phyloP scores from a whole-genome alignment of 202 grass and related monocot genomes.

The Brachypodium distachyon region DNA sequence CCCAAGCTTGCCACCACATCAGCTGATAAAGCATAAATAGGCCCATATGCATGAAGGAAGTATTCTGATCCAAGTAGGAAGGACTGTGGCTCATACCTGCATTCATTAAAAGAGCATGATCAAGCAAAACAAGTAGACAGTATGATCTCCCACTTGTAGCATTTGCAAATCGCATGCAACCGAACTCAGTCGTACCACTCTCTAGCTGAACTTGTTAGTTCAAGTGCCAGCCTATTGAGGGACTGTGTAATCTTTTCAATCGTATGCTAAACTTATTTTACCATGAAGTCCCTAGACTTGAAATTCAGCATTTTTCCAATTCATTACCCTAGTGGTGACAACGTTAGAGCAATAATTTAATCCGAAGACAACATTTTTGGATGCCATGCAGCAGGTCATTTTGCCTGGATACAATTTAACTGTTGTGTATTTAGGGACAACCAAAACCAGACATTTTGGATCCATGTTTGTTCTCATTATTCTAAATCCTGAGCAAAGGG shows the following conservation, averaged over 20 bases:
- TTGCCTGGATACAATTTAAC: neutral
- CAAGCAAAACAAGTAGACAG: constrained; percentile 1
- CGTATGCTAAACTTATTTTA: too few species aligned
- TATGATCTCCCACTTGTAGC: neutral
- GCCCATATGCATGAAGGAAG: constrained; percentile 98
- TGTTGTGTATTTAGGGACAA: neutral
- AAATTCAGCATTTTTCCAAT: neutral
- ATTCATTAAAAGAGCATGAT: neutral
- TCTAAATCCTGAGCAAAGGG: neutral
- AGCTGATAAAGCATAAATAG: constrained; percentile 97
- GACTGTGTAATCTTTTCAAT: too few species aligned
- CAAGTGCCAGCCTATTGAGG: too few species aligned
- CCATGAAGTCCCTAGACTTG: neutral
- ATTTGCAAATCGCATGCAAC: neutral
- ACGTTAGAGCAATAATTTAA: neutral
- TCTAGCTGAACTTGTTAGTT: neutral
- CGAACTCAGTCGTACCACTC: neutral
- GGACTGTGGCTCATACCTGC: constrained; percentile 88
- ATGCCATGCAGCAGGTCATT: neutral
- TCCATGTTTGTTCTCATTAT: neutral
- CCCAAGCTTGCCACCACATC: constrained; percentile 94
- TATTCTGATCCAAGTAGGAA: constrained; percentile 88
- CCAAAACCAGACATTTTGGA: neutral
- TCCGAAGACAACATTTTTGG: neutral
- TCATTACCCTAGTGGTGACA: neutral